Evolutionary conservation across 1,284 basidiomycete genomes (phyloP).

Genomic region (Abortiporus biennis): DNA sequence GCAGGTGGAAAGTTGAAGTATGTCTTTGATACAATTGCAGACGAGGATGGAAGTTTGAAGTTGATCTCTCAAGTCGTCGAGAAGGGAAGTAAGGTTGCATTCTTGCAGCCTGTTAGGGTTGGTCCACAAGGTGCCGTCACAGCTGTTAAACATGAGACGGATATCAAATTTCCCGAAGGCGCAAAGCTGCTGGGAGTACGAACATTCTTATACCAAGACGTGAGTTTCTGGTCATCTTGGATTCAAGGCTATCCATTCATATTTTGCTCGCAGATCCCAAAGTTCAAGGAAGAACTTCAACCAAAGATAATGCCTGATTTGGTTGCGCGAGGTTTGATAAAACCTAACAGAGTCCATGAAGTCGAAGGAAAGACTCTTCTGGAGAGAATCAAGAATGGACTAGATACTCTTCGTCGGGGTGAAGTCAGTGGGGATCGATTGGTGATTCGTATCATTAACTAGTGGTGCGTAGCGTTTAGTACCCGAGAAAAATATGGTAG

Average conservation of each 20-base stretch:
- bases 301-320: slow-evolving; percentile 8
- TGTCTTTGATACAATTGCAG: slow-evolving; percentile 38
- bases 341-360: slow-evolving; percentile 3
- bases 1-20: slow-evolving; percentile 31
- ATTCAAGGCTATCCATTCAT: not conserved
- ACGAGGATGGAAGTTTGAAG: slow-evolving; percentile 28
- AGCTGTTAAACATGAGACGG: not conserved
- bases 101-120: slow-evolving; percentile 44
- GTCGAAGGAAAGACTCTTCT: slow-evolving; percentile 6
- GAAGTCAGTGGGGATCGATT: slow-evolving; percentile 12
- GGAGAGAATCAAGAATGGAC: slow-evolving; percentile 6
- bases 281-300: slow-evolving; percentile 5
- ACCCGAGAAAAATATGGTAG: too few relatives aligned
- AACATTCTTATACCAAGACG: slow-evolving; percentile 2
- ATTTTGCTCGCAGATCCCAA: slow-evolving; percentile 1
- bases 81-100: slow-evolving; percentile 31
- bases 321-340: slow-evolving; percentile 6
- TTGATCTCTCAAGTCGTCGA: slow-evolving; percentile 29
- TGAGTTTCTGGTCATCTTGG: not conserved
- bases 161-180: not conserved
- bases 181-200: not conserved
- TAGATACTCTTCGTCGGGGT: slow-evolving; percentile 8
- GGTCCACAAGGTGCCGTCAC: slow-evolving; percentile 1
- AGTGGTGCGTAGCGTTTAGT: too few relatives aligned
- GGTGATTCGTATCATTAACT: not conserved